Evolutionary conservation across 2,329 filamentous ascomycete species (phyloP), one percentile per base, ranked within the genome.

Genomic region (Pseudogymnoascus sp.): DNA sequence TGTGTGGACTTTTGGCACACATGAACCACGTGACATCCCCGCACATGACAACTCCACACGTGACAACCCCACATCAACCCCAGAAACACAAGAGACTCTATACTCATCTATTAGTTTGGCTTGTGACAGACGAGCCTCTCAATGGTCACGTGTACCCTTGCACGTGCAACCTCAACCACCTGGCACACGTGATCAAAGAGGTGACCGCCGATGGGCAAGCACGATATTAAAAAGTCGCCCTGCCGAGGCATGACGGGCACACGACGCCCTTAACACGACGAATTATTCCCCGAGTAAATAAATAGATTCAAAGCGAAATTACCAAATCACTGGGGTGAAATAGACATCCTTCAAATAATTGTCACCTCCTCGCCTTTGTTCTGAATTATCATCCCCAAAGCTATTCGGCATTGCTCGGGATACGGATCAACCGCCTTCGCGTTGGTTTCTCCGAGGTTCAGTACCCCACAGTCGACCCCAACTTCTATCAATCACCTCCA

Each of bases 381-480:
- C 28, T 34, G 8, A 57, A 54, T 54, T 31, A 54, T 31, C 25
- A 31, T 54, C 25, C 23, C 25, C 6, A 34, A 34, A 34, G 4
- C 19, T 57, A 57, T 57, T 57, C 51, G 51, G 51, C 51, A 57
- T 57, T 34, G 51, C 51, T 57, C 51, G 51, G 51, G 51, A 61
- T 3, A 39, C 60, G 60, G 60, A 61, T 61, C 60, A 61, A 41
- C 60, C 34, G 28, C 51, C 51, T 34, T 57, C 51, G 51, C 51
- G 28, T 61, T 61, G 60, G 60, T 61, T 61, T 61, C 60, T 61
- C 60, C 60, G 60, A 61, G 60, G 60, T 43, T 41, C 60, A 61
- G 19, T 61, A 61, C 60, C 60, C 60, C 60, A 61, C 60, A 61
- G 25, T 61, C 34, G 13, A 39, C 60, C 34, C 60, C 60, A 61